Evolutionary conservation across 140 eudicot genomes (phyloP), one percentile per base, ranked within the genome.

Genomic region (Senecio squalidus): DNA sequence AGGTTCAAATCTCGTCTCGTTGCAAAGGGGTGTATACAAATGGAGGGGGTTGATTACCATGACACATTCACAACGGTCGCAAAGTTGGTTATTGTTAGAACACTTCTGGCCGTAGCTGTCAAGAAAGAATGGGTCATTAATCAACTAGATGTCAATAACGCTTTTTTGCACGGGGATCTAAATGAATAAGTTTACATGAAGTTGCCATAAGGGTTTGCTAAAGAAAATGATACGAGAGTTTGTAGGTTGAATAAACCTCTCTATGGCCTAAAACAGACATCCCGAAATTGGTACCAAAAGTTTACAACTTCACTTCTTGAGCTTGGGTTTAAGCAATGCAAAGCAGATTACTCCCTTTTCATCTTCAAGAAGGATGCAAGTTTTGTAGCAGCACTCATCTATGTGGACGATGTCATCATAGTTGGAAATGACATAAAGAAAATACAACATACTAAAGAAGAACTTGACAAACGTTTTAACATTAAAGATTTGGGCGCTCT

Each of bases 1-100:
- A n/a, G 70, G 0, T 60, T 30, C 20, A 74, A 74, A 10, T 69
- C 79, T 22, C 29, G 74, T 0, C 39, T 74, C 5, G 74, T 74
- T 3, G 79, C 69, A 3, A 27, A 52, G 36, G 70, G 79, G 1
- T 66, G n/a, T n/a, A n/a, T n/a, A n/a, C n/a, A n/a, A n/a, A n/a
- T n/a, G n/a, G n/a, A n/a, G n/a, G n/a, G n/a, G n/a, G n/a, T n/a
- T n/a, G n/a, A n/a, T n/a, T n/a, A n/a, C n/a, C n/a, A n/a, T n/a
- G n/a, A n/a, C n/a, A n/a, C n/a, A n/a, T n/a, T n/a, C n/a, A n/a
- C n/a, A n/a, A n/a, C n/a, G n/a, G n/a, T n/a, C n/a, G n/a, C n/a
- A n/a, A n/a, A n/a, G n/a, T n/a, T n/a, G n/a, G n/a, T n/a, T n/a
- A n/a, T n/a, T n/a, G n/a, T n/a, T n/a, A n/a, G n/a, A n/a, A n/a